Conservation (phyloP, 2,329 filamentous ascomycete genomes). For the Huntiella abstrusa region DNA sequence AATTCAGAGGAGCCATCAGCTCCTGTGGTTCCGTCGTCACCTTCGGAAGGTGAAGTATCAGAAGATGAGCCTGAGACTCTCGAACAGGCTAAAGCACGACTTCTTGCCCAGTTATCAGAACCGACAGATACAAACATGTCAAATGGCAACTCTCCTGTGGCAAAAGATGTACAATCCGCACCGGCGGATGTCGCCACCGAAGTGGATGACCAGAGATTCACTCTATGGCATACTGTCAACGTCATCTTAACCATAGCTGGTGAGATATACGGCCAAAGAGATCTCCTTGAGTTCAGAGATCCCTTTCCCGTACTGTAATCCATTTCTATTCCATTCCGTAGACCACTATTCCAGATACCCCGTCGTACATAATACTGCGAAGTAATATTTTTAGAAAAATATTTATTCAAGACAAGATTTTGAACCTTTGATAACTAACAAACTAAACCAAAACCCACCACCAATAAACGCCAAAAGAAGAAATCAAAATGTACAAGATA, state of each 20-base stretch:
- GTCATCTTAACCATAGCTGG: conserved; percentile 82
- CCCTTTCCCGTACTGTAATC: conserved; percentile 24
- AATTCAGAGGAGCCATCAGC: neutral
- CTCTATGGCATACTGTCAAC: conserved; percentile 57
- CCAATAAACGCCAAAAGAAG: neutral
- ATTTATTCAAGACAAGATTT: no score
- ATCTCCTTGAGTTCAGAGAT: conserved; percentile 59
- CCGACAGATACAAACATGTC: neutral
- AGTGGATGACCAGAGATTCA: conserved; percentile 23
- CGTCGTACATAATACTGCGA: no score
- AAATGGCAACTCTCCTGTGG: no score
- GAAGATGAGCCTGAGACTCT: conserved; percentile 20
- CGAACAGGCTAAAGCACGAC: conserved; percentile 27
- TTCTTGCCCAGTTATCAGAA: conserved; percentile 26
- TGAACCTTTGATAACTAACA: no score
- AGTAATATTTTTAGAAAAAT: no score
- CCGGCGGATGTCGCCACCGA: conserved; percentile 16
- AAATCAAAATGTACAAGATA: conserved; percentile 1
- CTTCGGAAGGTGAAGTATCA: conserved; percentile 21
- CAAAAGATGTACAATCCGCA: conserved; percentile 1
- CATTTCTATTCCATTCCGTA: no score
- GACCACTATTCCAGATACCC: no score
- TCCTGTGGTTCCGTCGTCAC: conserved; percentile 10
- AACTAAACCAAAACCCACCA: neutral
- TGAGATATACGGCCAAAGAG: conserved; percentile 76